These are phyloP conservation scores for Salix suchowensis DNA, from an alignment of 345 rosid species.

Conservation along the genomic window DNA sequence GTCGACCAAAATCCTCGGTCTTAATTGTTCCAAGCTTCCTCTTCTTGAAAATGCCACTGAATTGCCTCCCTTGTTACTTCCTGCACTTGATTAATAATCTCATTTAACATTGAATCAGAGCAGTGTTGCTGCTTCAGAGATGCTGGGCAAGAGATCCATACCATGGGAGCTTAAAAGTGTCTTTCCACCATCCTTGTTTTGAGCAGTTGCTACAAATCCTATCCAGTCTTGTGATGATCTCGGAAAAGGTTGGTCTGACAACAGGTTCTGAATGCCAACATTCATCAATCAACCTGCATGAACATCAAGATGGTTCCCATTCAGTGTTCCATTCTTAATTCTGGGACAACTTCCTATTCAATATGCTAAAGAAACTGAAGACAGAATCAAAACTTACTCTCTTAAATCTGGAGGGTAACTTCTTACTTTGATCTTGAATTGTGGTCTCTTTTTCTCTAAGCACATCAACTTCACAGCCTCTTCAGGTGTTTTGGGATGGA, in stretches of 20 bases:
- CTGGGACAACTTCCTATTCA: background rate
- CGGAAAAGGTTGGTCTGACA: conserved; percentile 68
- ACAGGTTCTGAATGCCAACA: conserved; percentile 69
- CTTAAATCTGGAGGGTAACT: conserved; percentile 71
- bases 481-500: conserved; percentile 64
- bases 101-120: too few relatives aligned
- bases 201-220: conserved; percentile 64
- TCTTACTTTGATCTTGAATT: conserved; percentile 58
- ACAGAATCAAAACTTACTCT: conserved; percentile 52
- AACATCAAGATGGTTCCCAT: background rate
- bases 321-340: background rate
- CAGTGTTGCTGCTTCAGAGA: background rate
- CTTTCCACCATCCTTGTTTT: conserved; percentile 94
- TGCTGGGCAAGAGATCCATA: conserved; percentile 29
- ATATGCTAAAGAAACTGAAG: background rate
- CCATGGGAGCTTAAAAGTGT: conserved; percentile 94
- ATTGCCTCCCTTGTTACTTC: too few relatives aligned
- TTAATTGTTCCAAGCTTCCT: too few relatives aligned
- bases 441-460: conserved; percentile 63
- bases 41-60: too few relatives aligned
- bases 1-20: too few relatives aligned
- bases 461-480: conserved; percentile 64
- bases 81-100: too few relatives aligned
- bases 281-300: conserved; percentile 77
- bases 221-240: conserved; percentile 76